Conservation (phyloP, 1,139 yeast species). For the Blastobotrys aristatus region DNA sequence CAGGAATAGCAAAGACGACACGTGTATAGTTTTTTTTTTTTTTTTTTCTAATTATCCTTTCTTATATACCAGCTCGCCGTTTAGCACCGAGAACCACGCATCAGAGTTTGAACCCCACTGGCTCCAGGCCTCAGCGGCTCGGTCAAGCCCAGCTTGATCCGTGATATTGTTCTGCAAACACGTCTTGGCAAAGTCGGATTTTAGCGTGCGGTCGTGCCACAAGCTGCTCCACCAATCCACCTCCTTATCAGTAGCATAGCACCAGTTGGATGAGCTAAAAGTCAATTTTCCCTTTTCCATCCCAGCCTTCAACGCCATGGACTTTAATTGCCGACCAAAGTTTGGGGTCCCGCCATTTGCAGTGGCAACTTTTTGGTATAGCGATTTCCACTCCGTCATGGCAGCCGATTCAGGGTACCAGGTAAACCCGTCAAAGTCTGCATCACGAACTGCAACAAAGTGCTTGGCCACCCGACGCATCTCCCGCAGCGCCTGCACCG, state of each 20-base stretch:
- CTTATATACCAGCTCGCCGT: slow-evolving; percentile 23
- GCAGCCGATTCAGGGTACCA: slow-evolving; percentile 24
- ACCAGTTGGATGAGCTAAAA: slow-evolving; percentile 22
- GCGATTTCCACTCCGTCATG: slow-evolving; percentile 18
- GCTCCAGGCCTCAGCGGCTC: slow-evolving; percentile 21
- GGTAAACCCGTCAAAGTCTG: slow-evolving; percentile 27
- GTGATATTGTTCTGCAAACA: slow-evolving; percentile 16
- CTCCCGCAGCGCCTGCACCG: slow-evolving; percentile 29
- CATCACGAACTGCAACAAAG: slow-evolving; percentile 35
- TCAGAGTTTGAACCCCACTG: slow-evolving; percentile 22
- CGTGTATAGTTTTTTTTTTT: background rate
- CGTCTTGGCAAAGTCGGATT: slow-evolving; percentile 22
- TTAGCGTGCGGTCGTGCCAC: slow-evolving; percentile 26
- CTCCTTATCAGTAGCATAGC: slow-evolving; percentile 21
- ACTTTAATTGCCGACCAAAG: slow-evolving; percentile 20
- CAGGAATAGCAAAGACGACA: background rate
- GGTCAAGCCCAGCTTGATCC: slow-evolving; percentile 20
- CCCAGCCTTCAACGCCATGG: slow-evolving; percentile 24
- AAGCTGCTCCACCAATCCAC: slow-evolving; percentile 26
- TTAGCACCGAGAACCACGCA: slow-evolving; percentile 20
- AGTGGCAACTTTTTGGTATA: slow-evolving; percentile 21
- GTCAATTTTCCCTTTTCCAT: slow-evolving; percentile 15
- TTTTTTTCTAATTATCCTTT: no score
- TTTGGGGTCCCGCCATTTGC: slow-evolving; percentile 26
- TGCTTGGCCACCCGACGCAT: slow-evolving; percentile 28